Conservation (phyloP, 441 rosid genomes). For the Sinapis alba region DNA sequence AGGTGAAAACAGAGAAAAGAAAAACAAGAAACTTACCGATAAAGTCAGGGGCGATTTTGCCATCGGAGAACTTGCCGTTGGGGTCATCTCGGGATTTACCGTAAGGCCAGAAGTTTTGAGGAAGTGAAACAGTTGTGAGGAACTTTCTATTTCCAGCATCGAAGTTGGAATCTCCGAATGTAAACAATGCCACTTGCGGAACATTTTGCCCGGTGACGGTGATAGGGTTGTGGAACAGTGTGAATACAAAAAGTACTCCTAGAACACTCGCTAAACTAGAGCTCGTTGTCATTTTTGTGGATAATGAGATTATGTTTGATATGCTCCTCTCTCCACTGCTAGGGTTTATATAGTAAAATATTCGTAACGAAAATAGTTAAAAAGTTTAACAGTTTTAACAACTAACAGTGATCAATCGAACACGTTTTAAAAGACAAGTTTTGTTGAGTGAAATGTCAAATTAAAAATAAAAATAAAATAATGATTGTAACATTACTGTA, state of each 20-base stretch:
- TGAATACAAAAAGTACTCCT: background rate
- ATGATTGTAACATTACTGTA: too few species aligned
- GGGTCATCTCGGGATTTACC: slow-evolving; percentile 39
- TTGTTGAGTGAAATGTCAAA: background rate
- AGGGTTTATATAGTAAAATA: background rate
- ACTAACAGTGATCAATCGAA: background rate
- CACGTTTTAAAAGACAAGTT: background rate
- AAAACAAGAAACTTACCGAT: slow-evolving; percentile 11
- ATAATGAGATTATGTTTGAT: background rate
- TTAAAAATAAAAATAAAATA: too few species aligned
- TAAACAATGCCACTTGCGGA: slow-evolving; percentile 24
- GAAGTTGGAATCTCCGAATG: slow-evolving; percentile 34
- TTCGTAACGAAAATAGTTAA: background rate
- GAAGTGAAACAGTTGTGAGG: background rate
- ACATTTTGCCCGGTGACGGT: slow-evolving; percentile 16
- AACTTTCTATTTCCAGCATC: slow-evolving; percentile 31
- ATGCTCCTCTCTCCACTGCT: background rate
- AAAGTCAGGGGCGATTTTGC: slow-evolving; percentile 33
- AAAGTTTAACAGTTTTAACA: background rate
- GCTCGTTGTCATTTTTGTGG: background rate
- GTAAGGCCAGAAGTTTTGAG: slow-evolving; percentile 35
- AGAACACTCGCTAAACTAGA: slow-evolving; percentile 2
- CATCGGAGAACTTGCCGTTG: slow-evolving; percentile 31
- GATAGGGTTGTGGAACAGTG: background rate
- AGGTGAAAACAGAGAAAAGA: background rate